phyloP scores from a whole-genome alignment of 2,329 filamentous ascomycete species.

The Byssothecium circinans region DNA sequence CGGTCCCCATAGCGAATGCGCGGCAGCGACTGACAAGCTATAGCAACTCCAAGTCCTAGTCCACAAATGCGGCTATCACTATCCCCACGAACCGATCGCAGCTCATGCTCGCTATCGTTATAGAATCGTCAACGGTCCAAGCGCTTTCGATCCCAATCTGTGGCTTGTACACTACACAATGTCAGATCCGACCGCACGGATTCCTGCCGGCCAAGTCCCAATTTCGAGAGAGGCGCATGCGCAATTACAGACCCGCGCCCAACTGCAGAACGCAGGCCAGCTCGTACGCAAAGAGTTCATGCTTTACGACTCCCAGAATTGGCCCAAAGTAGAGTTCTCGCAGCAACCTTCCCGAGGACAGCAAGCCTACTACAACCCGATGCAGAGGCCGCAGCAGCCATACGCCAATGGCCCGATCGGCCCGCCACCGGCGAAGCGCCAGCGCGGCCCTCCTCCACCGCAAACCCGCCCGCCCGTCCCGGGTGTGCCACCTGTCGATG shows the following conservation, averaged over 20 bases:
- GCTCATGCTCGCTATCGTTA: conserved; percentile 82
- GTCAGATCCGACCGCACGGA: conserved; percentile 70
- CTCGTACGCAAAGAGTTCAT: conserved; percentile 89
- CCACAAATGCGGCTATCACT: conserved; percentile 78
- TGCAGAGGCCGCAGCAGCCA: conserved; percentile 35
- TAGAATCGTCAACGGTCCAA: conserved; percentile 73
- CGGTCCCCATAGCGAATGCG: conserved; percentile 9
- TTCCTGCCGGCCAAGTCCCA: conserved; percentile 69
- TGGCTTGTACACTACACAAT: conserved; percentile 92
- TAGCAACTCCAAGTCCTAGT: conserved; percentile 88
- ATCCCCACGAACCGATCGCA: conserved; percentile 70
- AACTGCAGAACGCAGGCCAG: conserved; percentile 72
- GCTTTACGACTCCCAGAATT: conserved; percentile 84
- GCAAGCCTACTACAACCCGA: conserved; percentile 39
- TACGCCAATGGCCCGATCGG: conserved; percentile 33
- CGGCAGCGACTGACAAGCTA: conserved; percentile 14
- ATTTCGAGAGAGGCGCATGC: conserved; percentile 61
- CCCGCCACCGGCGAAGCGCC: conserved; percentile 51
- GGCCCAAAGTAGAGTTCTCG: conserved; percentile 82
- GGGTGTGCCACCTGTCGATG: conserved; percentile 45
- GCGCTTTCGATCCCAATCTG: conserved; percentile 74
- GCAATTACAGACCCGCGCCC: conserved; percentile 62
- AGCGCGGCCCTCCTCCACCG: conserved; percentile 43
- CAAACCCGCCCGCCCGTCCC: conserved; percentile 47
- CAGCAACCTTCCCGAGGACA: conserved; percentile 26